These are phyloP conservation scores for Sphenostylis stenocarpa DNA, from an alignment of 306 rosid species.

Conservation along the genomic window DNA sequence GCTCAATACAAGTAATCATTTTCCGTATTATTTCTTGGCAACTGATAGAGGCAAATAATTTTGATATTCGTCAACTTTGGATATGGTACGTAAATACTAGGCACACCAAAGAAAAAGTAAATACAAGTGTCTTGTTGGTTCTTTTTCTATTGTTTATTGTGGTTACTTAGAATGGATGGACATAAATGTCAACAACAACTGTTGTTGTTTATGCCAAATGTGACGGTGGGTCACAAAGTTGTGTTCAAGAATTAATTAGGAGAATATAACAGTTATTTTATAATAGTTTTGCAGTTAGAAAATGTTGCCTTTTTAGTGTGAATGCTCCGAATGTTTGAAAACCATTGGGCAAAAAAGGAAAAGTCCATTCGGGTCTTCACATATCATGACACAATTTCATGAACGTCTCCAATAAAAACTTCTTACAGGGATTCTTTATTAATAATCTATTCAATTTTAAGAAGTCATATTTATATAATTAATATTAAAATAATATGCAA, in stretches of 20 bases:
- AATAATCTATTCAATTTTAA: too few species aligned
- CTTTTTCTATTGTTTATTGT: slow-evolving; percentile 8
- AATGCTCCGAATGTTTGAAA: not conserved
- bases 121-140: slow-evolving; percentile 1
- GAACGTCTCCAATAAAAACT: too few species aligned
- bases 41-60: slow-evolving; percentile 1
- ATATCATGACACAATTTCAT: not conserved
- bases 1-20: not conserved
- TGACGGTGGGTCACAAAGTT: not conserved
- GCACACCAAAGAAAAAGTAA: not conserved
- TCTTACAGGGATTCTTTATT: too few species aligned
- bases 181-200: not conserved
- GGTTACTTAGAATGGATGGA: not conserved
- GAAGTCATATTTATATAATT: too few species aligned
- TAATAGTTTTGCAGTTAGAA: slow-evolving; percentile 14
- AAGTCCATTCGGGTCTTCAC: not conserved
- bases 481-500: too few species aligned
- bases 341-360: not conserved
- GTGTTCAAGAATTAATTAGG: not conserved
- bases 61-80: slow-evolving; percentile 13
- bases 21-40: not conserved
- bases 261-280: not conserved
- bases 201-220: slow-evolving; percentile 22
- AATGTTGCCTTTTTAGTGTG: not conserved
- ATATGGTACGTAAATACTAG: not conserved